Base-by-base conservation (phyloP, 1,284 basidiomycete species). In the Leccinum pachyderme region DNA sequence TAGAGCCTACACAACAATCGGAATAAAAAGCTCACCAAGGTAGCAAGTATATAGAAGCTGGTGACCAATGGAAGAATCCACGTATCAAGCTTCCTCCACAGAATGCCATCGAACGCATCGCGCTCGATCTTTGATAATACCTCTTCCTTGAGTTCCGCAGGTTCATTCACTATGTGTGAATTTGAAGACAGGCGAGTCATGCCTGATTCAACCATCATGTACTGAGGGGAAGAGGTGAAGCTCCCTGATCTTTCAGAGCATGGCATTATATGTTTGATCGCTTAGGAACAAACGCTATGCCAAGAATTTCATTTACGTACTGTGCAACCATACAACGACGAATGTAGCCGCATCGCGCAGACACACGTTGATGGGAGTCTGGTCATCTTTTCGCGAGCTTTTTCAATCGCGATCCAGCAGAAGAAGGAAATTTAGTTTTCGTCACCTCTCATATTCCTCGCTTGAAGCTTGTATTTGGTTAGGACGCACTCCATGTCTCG, bases 81-180 rank as follows among this genome's bases (percentile, higher is more conserved):
- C 18, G 70, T 47, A 54, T 83, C 81, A 47, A 82, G 60, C 61
- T 82, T 83, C 55, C 69, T 65, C 77, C 78, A 81, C 47, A 77
- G 76, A 22, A 25, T 63, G 45, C 56, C 56, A 27, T 75, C 74
- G 33, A 79, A 61, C 8, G 11, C 27, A 25, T 15, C 27, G 24
- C 28, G 12, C 5, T 64, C 59, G 4, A 18, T 24, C 33, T 52
- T 46, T 9, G 49, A 57, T 13, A 58, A 33, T 27, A 49, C 61
- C n/a, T 55, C 47, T 4, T 33, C 52, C 33, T 61, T 48, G 47
- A 54, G n/a, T 7, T 58, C 43, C 11, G 25, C 15, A 37, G 49
- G 15, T 3, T 52, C 51, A 6, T 49, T 52, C 47, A 35, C 47
- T 7, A 47, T 35, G 5, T 28, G 11, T 13, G 46, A 13, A 27